These are phyloP conservation scores for Hypocreales sp. DNA, from an alignment of 2,329 filamentous ascomycete genomes.

Conservation along the genomic window DNA sequence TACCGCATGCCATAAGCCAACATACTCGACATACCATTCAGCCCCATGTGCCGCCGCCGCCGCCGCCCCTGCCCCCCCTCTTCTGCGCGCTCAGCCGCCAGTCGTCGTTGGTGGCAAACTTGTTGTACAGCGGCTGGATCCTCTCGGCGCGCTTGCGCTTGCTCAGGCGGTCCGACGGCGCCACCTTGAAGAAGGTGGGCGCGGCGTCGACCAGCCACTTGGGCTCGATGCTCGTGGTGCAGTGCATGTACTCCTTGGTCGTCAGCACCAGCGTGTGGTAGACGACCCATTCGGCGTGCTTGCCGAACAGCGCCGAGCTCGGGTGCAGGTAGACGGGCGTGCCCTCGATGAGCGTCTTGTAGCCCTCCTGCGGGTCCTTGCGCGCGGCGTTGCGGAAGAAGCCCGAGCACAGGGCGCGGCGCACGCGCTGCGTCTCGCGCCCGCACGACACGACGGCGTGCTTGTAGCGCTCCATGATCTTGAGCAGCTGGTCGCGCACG, in stretches of 20 bases:
- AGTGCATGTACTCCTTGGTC: constrained; percentile 97
- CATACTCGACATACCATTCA: no score
- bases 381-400: constrained; percentile 93
- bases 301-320: constrained; percentile 80
- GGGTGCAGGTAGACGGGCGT: constrained; percentile 94
- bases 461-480: constrained; percentile 86
- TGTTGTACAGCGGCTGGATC: constrained; percentile 89
- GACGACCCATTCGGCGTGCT: constrained; percentile 91
- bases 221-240: constrained; percentile 82
- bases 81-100: constrained; percentile 86
- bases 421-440: constrained; percentile 70
- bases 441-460: constrained; percentile 75
- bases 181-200: constrained; percentile 98
- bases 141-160: constrained; percentile 90
- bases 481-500: constrained; percentile 78
- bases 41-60: constrained; percentile 90
- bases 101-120: constrained; percentile 83
- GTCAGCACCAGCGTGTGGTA: constrained; percentile 86
- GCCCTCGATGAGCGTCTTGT: constrained; percentile 92
- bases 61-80: constrained; percentile 66
- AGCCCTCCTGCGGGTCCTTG: constrained; percentile 92
- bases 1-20: no score
- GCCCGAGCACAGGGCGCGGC: constrained; percentile 77
- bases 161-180: constrained; percentile 68
- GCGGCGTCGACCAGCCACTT: constrained; percentile 90